Evolutionary conservation across 2,329 filamentous ascomycete species (phyloP).

Genomic region (Tolypocladium guangdongense): DNA sequence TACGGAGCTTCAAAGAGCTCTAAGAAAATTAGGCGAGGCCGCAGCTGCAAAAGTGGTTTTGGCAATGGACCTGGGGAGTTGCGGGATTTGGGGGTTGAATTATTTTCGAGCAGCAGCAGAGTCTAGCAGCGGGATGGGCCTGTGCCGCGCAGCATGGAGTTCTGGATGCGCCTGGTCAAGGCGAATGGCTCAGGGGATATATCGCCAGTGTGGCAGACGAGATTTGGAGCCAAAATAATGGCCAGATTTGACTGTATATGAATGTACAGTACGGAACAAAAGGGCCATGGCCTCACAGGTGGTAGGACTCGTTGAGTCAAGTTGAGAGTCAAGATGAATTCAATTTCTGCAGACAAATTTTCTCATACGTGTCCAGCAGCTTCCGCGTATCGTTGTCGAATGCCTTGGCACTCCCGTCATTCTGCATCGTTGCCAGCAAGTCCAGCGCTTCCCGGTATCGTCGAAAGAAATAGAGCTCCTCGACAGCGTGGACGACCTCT

Average conservation of each 20-base stretch:
- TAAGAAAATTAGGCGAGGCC: no score
- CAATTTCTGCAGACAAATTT: slow-evolving; percentile 26
- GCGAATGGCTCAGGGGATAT: no score
- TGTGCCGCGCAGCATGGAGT: no score
- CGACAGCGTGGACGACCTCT: slow-evolving; percentile 42
- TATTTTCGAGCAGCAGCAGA: no score
- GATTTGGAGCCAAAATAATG: background rate
- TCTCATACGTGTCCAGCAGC: slow-evolving; percentile 30
- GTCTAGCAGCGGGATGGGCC: no score
- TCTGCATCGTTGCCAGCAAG: slow-evolving; percentile 27
- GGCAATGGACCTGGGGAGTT: no score
- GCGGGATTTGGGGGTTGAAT: no score
- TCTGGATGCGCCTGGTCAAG: no score
- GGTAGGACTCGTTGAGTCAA: background rate
- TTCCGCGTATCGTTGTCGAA: slow-evolving; percentile 33
- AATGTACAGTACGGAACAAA: background rate
- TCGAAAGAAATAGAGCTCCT: slow-evolving; percentile 46
- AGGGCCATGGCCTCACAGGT: background rate
- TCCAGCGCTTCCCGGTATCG: slow-evolving; percentile 33
- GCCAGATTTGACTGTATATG: background rate
- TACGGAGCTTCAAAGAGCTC: no score
- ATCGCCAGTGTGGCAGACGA: background rate
- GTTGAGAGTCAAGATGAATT: background rate
- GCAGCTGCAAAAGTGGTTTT: no score
- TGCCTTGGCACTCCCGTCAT: slow-evolving; percentile 14